Conservation (phyloP, 202 grass and related monocot species). For the Setaria italica region DNA sequence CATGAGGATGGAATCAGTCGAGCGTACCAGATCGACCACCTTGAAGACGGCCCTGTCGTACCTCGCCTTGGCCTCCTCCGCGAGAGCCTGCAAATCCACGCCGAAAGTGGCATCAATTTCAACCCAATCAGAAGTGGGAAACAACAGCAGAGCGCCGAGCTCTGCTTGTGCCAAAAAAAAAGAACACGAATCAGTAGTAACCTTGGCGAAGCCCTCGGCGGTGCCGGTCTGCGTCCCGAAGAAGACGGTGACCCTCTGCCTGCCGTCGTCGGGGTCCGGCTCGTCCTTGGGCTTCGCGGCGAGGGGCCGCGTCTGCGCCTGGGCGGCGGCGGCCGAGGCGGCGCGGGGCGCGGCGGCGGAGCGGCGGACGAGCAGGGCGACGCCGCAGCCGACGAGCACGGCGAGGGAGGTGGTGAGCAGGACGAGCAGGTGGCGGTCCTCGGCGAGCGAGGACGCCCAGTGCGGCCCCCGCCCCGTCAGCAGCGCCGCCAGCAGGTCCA, state of each 20-base stretch:
- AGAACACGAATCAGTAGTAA: not conserved
- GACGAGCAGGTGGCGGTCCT: slow-evolving; percentile 49
- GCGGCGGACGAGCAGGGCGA: slow-evolving; percentile 60
- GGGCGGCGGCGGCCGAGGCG: not conserved
- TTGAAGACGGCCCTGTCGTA: slow-evolving; percentile 69
- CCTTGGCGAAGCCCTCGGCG: slow-evolving; percentile 79
- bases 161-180: not conserved
- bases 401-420: slow-evolving; percentile 69
- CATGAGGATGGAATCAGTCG: not conserved
- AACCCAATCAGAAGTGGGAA: not conserved
- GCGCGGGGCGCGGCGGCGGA: slow-evolving; percentile 14
- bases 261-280: slow-evolving; percentile 57
- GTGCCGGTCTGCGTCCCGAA: slow-evolving; percentile 86
- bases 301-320: slow-evolving; percentile 5
- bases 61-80: slow-evolving; percentile 62
- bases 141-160: not conserved
- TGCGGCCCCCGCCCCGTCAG: slow-evolving; percentile 33
- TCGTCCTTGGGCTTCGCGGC: slow-evolving; percentile 38
- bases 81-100: slow-evolving; percentile 47
- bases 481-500: slow-evolving; percentile 62
- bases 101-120: not conserved
- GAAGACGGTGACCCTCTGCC: slow-evolving; percentile 62
- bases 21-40: slow-evolving; percentile 62
- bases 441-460: slow-evolving; percentile 19
- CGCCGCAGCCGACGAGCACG: slow-evolving; percentile 66